Percentiles rank a stretch among this genome's conserved stretches.
These are phyloP conservation scores for Talaromyces sp. DNA, from an alignment of 2,329 filamentous ascomycete species.

Conservation along the genomic window DNA sequence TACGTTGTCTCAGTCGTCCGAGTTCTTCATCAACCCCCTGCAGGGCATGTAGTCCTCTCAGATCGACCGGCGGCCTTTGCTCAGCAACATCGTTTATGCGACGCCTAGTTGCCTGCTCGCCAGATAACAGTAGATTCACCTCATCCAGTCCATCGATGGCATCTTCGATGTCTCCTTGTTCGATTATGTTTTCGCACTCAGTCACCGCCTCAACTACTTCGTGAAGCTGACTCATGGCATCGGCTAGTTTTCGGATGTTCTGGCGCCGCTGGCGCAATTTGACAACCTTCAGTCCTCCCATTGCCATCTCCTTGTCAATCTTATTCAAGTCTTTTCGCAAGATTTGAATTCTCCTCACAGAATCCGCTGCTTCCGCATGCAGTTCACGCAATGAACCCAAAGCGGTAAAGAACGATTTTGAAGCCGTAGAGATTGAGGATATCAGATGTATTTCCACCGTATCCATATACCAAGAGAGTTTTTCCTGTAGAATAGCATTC, in stretches of 20 bases:
- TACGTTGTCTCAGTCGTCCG: conserved; percentile 68
- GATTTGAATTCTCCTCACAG: conserved; percentile 78
- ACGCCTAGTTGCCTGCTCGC: conserved; percentile 52
- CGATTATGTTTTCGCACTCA: conserved; percentile 75
- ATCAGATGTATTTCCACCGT: conserved; percentile 97
- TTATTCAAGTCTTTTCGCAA: conserved; percentile 74
- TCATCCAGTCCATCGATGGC: conserved; percentile 74
- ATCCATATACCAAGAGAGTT: conserved; percentile 99
- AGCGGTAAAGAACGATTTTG: conserved; percentile 92
- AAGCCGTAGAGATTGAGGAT: conserved; percentile 91
- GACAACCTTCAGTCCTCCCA: conserved; percentile 79
- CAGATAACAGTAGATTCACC: conserved; percentile 76
- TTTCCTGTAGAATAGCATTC: conserved; percentile 96
- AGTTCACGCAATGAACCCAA: conserved; percentile 86
- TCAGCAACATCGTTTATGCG: conserved; percentile 30
- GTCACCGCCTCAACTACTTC: conserved; percentile 72
- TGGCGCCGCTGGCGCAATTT: conserved; percentile 77
- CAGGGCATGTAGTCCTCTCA: conserved; percentile 73
- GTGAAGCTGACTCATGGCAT: conserved; percentile 78
- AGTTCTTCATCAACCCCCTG: conserved; percentile 78
- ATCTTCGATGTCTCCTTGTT: conserved; percentile 76
- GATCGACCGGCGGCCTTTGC: conserved; percentile 56
- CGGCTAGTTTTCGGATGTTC: conserved; percentile 77
- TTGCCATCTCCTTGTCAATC: conserved; percentile 82
- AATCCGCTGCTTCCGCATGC: conserved; percentile 87